Percentiles rank a stretch among this genome's conserved stretches.
These are phyloP conservation scores for Porodaedalea pini DNA, from an alignment of 1,284 basidiomycete genomes.

Conservation along the genomic window DNA sequence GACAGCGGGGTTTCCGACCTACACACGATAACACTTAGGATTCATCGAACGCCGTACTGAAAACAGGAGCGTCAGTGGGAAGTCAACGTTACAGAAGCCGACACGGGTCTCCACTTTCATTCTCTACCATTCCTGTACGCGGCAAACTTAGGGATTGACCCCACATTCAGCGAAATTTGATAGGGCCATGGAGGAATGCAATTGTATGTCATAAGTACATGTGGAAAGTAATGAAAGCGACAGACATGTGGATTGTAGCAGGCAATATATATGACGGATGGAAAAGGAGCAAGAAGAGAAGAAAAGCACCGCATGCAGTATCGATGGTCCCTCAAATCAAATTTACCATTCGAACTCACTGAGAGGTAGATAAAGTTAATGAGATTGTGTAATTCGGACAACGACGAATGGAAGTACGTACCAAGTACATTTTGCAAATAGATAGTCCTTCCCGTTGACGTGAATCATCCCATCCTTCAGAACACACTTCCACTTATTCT, in stretches of 20 bases:
- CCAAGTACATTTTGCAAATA: conserved; percentile 95
- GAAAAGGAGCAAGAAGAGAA: not conserved
- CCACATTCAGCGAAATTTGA: not conserved
- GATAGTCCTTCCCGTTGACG: conserved; percentile 94
- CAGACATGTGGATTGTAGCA: conserved; percentile 1
- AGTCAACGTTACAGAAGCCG: not conserved
- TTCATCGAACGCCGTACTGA: not conserved
- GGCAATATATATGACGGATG: not conserved
- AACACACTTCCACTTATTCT: conserved; percentile 99
- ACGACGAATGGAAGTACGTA: conserved; percentile 29
- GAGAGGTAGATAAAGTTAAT: not conserved
- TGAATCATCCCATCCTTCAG: conserved; percentile 98
- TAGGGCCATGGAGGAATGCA: not conserved
- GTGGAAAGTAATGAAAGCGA: not conserved
- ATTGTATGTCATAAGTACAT: conserved; percentile 7
- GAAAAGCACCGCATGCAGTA: not conserved
- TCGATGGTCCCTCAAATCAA: not conserved
- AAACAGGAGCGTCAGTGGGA: not conserved
- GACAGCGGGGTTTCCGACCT: not conserved
- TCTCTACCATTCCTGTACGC: no score
- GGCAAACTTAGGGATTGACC: no score
- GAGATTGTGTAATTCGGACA: not conserved
- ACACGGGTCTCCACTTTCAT: not conserved
- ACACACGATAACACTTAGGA: not conserved
- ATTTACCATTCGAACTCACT: conserved; percentile 23